Evolutionary conservation across 768 basidiomycete species (phyloP), one percentile per base, ranked within the genome.

Genomic region (Rhizopogon vinicolor): DNA sequence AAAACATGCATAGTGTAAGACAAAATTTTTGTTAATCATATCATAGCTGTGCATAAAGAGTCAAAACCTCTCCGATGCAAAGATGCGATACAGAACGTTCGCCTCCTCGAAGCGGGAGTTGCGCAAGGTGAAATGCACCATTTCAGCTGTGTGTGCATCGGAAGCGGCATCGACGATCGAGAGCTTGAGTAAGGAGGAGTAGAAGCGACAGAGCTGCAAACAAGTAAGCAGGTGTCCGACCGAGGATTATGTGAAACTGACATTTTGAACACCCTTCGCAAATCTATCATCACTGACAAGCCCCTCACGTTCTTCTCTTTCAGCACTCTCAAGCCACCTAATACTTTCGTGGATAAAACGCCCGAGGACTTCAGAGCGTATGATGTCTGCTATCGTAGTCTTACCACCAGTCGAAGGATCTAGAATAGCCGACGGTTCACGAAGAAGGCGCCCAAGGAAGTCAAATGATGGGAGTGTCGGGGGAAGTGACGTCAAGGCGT

Each of bases 31-130:
- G 54, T 22, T 52, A 29, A 41, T 22, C 40, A 56, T 37, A 44
- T 49, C 48, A 5, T 35, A 39, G 43, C 41, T 37, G 29, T 35
- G 25, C 50, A 39, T 33, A 41, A 67, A 37, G n/a, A 25, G 28
- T 58, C 60, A 70, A 51, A 63, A 66, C 56, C 75, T 68, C 51
- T 69, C 68, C 43, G 66, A 68, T 44, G 80, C 87, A 59, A 91
- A 74, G 46, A 78, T 64, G 19, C 89, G 81, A 63, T 91, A 92
- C 44, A 91, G 77, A 55, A 76, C 67, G 59, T 86, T 89, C 16
- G 89, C 89, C 60, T 91, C 89, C 64, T 89, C 87, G 55, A 90
- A 84, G 3, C 85, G 78, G 10, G 90, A 78, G 62, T 89, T 77
- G 40, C 82, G 80, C 46, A 92, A 75, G 43, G 83, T 82, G 62